Evolutionary conservation across 768 basidiomycete species (phyloP).

Genomic region (Tricholoma terreum): DNA sequence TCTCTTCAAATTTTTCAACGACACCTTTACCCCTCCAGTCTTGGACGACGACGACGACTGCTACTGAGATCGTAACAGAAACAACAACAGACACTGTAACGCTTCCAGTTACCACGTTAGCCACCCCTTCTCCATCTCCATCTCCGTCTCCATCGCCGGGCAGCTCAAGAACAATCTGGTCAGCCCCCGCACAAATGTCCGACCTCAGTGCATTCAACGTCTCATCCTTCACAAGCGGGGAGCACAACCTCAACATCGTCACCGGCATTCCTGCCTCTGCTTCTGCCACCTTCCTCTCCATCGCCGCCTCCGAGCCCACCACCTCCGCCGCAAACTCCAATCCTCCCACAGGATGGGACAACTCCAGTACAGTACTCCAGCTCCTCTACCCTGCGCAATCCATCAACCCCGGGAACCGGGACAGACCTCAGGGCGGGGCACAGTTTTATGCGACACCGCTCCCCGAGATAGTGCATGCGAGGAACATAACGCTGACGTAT

Average conservation of each 20-base stretch:
- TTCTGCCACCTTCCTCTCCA: slow-evolving; percentile 47
- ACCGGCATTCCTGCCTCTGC: slow-evolving; percentile 41
- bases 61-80: slow-evolving; percentile 18
- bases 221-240: slow-evolving; percentile 50
- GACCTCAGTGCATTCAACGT: slow-evolving; percentile 62
- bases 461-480: slow-evolving; percentile 38
- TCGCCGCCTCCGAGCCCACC: slow-evolving; percentile 43
- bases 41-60: slow-evolving; percentile 6
- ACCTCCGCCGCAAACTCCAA: slow-evolving; percentile 22
- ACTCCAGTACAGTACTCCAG: slow-evolving; percentile 47
- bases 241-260: slow-evolving; percentile 55
- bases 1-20: background rate
- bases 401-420: slow-evolving; percentile 58
- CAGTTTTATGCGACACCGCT: slow-evolving; percentile 58
- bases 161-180: slow-evolving; percentile 40
- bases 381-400: slow-evolving; percentile 67
- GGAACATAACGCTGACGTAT: slow-evolving; percentile 59
- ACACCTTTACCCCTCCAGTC: background rate
- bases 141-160: slow-evolving; percentile 4
- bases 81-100: slow-evolving; percentile 12
- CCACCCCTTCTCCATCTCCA: slow-evolving; percentile 11
- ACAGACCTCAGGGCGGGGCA: slow-evolving; percentile 63
- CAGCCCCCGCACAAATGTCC: slow-evolving; percentile 47
- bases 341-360: slow-evolving; percentile 17
- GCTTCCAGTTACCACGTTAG: slow-evolving; percentile 13